Evolutionary conservation across 352 stramenopile species (phyloP), one percentile per base, ranked within the genome.

Genomic region (Thalassiosira hispida): DNA sequence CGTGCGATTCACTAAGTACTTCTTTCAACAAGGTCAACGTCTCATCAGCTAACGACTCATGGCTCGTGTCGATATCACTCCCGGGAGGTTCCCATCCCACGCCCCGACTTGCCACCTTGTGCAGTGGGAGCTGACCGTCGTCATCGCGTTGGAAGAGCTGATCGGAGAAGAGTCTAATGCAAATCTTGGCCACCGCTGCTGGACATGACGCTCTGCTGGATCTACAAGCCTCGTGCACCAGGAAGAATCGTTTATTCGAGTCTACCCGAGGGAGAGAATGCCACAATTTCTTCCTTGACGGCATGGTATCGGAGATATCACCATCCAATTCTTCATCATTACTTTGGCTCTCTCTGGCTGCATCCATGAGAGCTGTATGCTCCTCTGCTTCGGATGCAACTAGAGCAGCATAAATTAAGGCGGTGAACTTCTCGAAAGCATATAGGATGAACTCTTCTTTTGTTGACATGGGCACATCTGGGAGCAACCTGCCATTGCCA

Each of bases 151-250:
- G 25, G n/a, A 53, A 70, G 16, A 90, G 46, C 68, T 92, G 83
- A 38, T 84, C 61, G 11, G 86, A 76, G 65, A 80, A 90, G 9
- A 92, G 68, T 9, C 61, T 69, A 8, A 77, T 73, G 35, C 80
- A 84, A 51, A 90, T 86, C 11, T 61, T 68, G 9, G 68, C 81
- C 22, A 92, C 73, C 23, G 72, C 52, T 56, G 81, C 55, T 35
- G 81, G 86, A 59, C 83, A 90, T 22, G 61, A 84, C 7, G 70
- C 44, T 38, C 57, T 71, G 31, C 57, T 62, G 9, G 53, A 61
- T 38, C 71, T 71, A 68, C 88, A 87, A 31, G 84, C 83, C 25
- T 73, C 79, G 23, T 88, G 79, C 6, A 87, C 71, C 4, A 89
- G 27, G n/a, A 64, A 65, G 20, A 76, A 78, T 38, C 63, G 62